phyloP scores from a whole-genome alignment of 176 grass and related monocot species.

The Guadua angustifolia region DNA sequence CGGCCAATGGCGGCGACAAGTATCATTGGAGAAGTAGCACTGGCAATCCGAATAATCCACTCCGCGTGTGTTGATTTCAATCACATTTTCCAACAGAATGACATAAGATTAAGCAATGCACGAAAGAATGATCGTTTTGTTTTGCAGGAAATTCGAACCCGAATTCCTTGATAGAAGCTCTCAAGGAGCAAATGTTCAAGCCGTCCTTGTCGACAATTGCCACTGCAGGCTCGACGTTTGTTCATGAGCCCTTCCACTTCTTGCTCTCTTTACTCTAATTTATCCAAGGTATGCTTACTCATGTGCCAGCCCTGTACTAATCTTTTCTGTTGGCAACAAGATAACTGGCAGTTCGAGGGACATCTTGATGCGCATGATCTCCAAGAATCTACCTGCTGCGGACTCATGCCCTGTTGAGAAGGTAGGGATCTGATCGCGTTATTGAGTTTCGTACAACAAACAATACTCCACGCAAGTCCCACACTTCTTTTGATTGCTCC shows the following conservation, averaged over 20 bases:
- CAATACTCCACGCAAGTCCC: neutral
- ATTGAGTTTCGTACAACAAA: neutral
- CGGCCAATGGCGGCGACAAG: slow-evolving; percentile 60
- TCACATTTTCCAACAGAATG: neutral
- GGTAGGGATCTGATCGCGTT: slow-evolving; percentile 18
- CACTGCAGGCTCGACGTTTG: slow-evolving; percentile 60
- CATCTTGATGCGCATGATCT: slow-evolving; percentile 76
- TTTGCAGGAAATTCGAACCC: neutral
- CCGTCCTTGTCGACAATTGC: slow-evolving; percentile 64
- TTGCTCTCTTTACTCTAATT: neutral
- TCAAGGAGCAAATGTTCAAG: slow-evolving; percentile 71
- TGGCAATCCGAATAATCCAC: slow-evolving; percentile 12
- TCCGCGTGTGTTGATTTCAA: neutral
- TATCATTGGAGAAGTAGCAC: slow-evolving; percentile 48
- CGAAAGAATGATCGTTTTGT: neutral
- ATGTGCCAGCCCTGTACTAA: neutral
- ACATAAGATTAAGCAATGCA: neutral
- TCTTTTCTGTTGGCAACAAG: neutral
- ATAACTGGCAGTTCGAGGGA: slow-evolving; percentile 62
- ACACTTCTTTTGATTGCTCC: no score
- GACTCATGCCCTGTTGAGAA: slow-evolving; percentile 61
- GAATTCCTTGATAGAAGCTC: slow-evolving; percentile 54
- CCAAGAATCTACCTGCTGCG: slow-evolving; percentile 54
- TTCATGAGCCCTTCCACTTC: neutral
- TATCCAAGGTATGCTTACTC: neutral